Evolutionary conservation across 176 grass and related monocot species (phyloP).

Genomic region (Poa pratensis): DNA sequence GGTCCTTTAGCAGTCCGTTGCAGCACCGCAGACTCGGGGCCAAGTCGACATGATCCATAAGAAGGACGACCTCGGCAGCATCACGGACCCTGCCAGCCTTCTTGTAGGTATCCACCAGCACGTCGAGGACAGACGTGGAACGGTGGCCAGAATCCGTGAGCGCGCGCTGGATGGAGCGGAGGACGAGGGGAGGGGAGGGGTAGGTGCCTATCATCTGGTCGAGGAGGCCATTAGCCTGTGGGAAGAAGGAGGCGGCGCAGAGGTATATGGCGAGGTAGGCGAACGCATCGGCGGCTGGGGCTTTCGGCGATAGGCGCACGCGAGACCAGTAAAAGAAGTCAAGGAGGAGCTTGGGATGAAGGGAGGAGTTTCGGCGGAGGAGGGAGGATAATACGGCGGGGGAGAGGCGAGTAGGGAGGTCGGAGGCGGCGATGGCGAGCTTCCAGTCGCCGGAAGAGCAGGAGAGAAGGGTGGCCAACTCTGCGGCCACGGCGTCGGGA

Average conservation of each 20-base stretch:
- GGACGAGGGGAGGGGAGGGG: constrained; percentile 39
- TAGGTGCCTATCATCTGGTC: constrained; percentile 61
- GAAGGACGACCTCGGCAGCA: constrained; percentile 43
- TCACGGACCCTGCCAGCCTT: constrained; percentile 56
- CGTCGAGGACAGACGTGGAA: constrained; percentile 55
- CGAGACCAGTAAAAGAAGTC: constrained; percentile 84
- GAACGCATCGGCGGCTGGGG: constrained; percentile 45
- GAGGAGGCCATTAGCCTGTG: constrained; percentile 53
- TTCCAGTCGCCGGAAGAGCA: constrained; percentile 59
- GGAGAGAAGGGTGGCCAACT: constrained; percentile 60
- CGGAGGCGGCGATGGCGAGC: constrained; percentile 52
- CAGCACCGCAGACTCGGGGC: constrained; percentile 66
- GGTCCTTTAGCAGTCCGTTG: constrained; percentile 73
- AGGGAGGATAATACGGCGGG: constrained; percentile 45
- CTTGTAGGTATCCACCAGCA: constrained; percentile 71
- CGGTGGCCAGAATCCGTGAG: constrained; percentile 20
- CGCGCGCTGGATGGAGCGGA: constrained; percentile 40
- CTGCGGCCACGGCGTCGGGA: constrained; percentile 49
- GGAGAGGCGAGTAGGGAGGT: constrained; percentile 52
- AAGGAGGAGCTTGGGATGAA: constrained; percentile 58
- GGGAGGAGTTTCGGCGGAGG: neutral
- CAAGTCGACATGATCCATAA: constrained; percentile 56
- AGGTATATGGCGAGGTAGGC: constrained; percentile 56
- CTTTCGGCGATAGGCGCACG: constrained; percentile 32
- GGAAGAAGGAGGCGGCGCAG: constrained; percentile 39